phyloP scores from a whole-genome alignment of 371 early-diverging fungal genomes.

The Choanephora cucurbitarum region DNA sequence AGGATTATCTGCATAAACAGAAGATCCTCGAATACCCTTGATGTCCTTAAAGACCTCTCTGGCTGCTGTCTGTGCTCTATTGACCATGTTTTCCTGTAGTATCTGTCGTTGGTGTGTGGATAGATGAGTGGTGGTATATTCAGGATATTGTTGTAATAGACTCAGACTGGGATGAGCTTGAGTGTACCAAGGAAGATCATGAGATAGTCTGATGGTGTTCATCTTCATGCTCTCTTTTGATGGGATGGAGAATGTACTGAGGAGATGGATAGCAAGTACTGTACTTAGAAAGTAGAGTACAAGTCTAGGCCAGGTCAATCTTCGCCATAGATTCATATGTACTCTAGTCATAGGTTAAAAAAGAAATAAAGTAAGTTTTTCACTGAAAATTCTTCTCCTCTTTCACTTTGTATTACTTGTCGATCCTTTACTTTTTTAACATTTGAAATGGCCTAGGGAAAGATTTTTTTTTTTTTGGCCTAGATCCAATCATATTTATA shows the following conservation, averaged over 20 bases:
- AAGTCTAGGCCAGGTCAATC: not conserved
- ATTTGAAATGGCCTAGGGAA: too few relatives aligned
- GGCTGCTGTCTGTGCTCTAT: constrained; percentile 6
- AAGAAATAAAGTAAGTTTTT: too few relatives aligned
- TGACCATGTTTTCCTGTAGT: constrained; percentile 7
- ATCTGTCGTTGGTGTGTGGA: constrained; percentile 13
- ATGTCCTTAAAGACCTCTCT: constrained; percentile 5
- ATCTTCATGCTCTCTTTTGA: not conserved
- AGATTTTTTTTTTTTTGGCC: too few relatives aligned
- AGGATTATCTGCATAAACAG: constrained; percentile 2
- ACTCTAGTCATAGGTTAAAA: too few relatives aligned
- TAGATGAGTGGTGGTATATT: constrained; percentile 15
- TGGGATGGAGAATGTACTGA: not conserved
- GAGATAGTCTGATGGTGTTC: not conserved
- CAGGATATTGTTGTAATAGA: not conserved
- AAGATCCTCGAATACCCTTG: constrained; percentile 24
- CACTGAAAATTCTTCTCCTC: too few relatives aligned
- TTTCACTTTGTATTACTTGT: too few relatives aligned
- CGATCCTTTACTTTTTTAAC: too few relatives aligned
- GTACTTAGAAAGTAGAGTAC: not conserved
- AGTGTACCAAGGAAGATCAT: constrained; percentile 19
- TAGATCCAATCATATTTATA: too few relatives aligned
- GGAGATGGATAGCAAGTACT: not conserved
- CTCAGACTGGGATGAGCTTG: constrained; percentile 9
- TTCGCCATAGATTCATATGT: not conserved